Evolutionary conservation across 2,329 filamentous ascomycete genomes (phyloP).

Genomic region (Botrytis pseudocinerea): DNA sequence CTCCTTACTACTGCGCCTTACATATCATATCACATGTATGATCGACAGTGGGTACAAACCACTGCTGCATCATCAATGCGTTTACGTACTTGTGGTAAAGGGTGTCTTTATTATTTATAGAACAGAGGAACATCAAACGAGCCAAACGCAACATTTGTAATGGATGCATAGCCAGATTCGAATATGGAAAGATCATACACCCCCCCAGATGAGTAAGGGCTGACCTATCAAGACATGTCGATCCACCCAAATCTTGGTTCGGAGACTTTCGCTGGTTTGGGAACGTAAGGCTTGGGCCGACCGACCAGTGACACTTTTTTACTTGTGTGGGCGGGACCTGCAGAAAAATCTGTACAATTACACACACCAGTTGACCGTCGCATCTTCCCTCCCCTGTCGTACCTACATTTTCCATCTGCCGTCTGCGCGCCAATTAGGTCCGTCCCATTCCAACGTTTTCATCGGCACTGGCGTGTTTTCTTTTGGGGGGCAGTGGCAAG

Average conservation of each 20-base stretch:
- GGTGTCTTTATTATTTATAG: not conserved
- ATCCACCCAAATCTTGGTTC: not conserved
- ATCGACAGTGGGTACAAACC: slow-evolving; percentile 1
- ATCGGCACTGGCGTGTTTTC: not conserved
- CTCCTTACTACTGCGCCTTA: slow-evolving; percentile 1
- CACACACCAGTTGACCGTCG: not conserved
- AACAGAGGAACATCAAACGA: not conserved
- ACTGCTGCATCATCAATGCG: not conserved
- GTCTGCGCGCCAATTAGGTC: not conserved
- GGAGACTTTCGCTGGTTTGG: not conserved
- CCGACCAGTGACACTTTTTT: not conserved
- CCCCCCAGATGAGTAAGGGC: not conserved
- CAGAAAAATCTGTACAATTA: not conserved
- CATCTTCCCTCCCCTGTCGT: not conserved
- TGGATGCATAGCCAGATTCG: not conserved
- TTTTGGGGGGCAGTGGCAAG: not conserved
- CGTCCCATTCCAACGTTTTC: not conserved
- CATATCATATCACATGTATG: not conserved
- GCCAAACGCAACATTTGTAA: not conserved
- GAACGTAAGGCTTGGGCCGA: not conserved
- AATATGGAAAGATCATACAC: not conserved
- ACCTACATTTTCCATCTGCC: not conserved
- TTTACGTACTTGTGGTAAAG: not conserved
- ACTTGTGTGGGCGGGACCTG: not conserved
- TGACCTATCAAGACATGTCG: not conserved